Percentiles rank a stretch among this genome's conserved stretches.
phyloP scores from a whole-genome alignment of 2,329 filamentous ascomycete species.

The Blumeriella jaapii region DNA sequence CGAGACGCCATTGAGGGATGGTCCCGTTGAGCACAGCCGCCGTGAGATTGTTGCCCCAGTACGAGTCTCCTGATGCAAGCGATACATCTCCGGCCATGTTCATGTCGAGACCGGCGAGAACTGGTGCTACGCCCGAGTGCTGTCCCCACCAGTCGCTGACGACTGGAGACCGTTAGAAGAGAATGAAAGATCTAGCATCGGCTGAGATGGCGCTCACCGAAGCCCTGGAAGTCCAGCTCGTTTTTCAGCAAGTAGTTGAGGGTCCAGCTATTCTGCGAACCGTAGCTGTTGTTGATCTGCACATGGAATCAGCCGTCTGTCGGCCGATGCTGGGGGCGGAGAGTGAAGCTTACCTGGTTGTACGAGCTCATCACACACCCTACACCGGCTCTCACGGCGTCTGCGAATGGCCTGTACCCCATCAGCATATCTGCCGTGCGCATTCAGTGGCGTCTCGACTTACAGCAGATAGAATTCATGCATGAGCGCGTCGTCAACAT shows the following conservation, averaged over 20 bases:
- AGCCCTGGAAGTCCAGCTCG: conserved; percentile 72
- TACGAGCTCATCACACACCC: conserved; percentile 68
- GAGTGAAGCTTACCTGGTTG: conserved; percentile 11
- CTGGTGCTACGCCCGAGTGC: conserved; percentile 54
- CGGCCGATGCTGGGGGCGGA: background rate
- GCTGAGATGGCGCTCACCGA: conserved; percentile 28
- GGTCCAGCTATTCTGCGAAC: conserved; percentile 65
- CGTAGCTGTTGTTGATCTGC: conserved; percentile 66
- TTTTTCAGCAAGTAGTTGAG: conserved; percentile 69
- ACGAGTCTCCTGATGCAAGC: conserved; percentile 52
- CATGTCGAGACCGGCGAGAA: conserved; percentile 75
- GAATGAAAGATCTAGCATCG: background rate
- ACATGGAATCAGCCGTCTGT: background rate
- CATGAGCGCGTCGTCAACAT: conserved; percentile 49
- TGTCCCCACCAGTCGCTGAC: conserved; percentile 73
- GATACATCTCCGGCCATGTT: conserved; percentile 71
- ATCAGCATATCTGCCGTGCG: conserved; percentile 8
- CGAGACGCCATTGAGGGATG: conserved; percentile 73
- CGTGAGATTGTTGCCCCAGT: conserved; percentile 78
- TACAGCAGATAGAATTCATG: conserved; percentile 49
- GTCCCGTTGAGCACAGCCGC: conserved; percentile 82
- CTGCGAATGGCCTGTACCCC: conserved; percentile 35
- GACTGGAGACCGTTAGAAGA: conserved; percentile 30
- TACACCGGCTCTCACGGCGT: conserved; percentile 57
- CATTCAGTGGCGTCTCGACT: background rate